Evolutionary conservation across 345 rosid species (phyloP).

Genomic region (Euclidium syriacum): DNA sequence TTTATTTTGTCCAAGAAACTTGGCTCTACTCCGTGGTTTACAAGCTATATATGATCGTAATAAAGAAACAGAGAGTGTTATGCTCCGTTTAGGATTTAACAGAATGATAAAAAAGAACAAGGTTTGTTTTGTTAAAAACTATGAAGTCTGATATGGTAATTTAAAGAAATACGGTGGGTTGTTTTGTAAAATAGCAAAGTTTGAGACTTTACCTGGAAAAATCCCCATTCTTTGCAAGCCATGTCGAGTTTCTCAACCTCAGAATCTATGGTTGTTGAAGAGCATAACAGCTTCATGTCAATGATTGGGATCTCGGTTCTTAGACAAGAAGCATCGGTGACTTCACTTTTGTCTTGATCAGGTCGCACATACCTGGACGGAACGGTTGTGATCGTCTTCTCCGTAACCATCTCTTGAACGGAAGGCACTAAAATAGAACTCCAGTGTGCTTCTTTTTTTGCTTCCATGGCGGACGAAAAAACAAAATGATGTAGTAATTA

Average conservation of each 20-base stretch:
- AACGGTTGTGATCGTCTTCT: not conserved
- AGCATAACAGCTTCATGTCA: not conserved
- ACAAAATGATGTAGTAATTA: no score
- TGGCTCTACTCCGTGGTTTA: constrained; percentile 19
- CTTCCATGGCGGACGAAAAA: not conserved
- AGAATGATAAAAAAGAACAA: not conserved
- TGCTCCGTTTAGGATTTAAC: not conserved
- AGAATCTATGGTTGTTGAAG: not conserved
- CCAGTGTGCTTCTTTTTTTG: not conserved
- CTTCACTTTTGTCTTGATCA: not conserved
- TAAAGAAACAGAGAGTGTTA: not conserved
- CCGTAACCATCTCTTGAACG: constrained; percentile 2
- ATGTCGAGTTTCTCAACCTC: constrained; percentile 29
- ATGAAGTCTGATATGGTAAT: not conserved
- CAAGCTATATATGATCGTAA: not conserved
- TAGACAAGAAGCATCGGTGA: not conserved
- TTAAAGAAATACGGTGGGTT: not conserved
- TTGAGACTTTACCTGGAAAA: constrained; percentile 42
- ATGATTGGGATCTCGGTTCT: not conserved
- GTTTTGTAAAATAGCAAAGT: not conserved
- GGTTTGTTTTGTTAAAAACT: no score
- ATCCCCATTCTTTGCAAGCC: constrained; percentile 52
- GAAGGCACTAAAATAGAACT: not conserved
- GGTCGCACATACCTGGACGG: not conserved
- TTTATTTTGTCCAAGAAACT: constrained; percentile 10